phyloP scores from a whole-genome alignment of 2,329 filamentous ascomycete species.

The Neocatenulostroma microsporum region DNA sequence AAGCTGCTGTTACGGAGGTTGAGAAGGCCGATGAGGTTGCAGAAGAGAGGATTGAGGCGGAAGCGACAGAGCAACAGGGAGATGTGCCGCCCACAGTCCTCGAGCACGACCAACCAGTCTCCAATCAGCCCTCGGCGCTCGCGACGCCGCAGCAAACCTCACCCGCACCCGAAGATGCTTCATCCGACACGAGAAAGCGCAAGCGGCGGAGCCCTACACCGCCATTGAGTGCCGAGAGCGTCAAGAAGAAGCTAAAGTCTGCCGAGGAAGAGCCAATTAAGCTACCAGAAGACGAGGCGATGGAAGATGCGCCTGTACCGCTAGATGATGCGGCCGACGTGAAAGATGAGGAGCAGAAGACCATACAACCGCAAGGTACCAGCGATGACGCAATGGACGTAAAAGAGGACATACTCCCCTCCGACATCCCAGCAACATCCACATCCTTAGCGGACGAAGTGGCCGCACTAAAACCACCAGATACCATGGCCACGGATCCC shows the following conservation, averaged over 20 bases:
- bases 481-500: constrained; percentile 2
- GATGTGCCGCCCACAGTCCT: neutral
- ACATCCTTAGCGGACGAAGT: neutral
- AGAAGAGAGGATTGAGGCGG: constrained; percentile 1
- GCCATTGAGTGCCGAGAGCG: constrained; percentile 21
- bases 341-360: constrained; percentile 11
- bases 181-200: constrained; percentile 22
- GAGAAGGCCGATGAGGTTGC: constrained; percentile 10
- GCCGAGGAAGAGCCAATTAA: constrained; percentile 28
- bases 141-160: constrained; percentile 9
- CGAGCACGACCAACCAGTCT: constrained; percentile 2
- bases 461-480: neutral
- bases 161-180: constrained; percentile 4
- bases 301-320: constrained; percentile 19
- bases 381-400: constrained; percentile 26
- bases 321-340: constrained; percentile 8
- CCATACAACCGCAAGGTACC: constrained; percentile 16
- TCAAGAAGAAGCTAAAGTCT: constrained; percentile 38
- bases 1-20: constrained; percentile 13
- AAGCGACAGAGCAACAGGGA: neutral
- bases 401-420: constrained; percentile 8
- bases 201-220: constrained; percentile 26
- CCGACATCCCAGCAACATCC: neutral
- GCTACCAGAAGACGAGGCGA: constrained; percentile 13
- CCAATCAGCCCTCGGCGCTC: constrained; percentile 3